A percentile compares a stretch with the other conserved stretches of the same genome.
These are phyloP conservation scores for Cercophora sp. DNA, from an alignment of 495 filamentous ascomycete species.

Conservation along the genomic window DNA sequence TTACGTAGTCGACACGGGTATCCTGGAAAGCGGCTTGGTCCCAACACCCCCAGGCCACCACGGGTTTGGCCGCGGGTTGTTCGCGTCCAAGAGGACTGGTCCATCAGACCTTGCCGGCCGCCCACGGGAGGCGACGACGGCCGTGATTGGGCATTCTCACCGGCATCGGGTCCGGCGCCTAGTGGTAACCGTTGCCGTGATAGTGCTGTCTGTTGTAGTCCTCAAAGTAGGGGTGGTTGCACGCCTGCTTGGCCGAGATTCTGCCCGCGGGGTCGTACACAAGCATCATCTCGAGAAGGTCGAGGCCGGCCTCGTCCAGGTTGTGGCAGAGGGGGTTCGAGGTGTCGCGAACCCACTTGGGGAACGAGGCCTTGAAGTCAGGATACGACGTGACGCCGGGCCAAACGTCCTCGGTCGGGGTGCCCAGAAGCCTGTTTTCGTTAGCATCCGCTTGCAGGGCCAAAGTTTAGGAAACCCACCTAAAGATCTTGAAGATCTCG, in stretches of 20 bases:
- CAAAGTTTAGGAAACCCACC: too few relatives aligned
- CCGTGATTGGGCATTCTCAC: too few relatives aligned
- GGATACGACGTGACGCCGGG: constrained; percentile 96
- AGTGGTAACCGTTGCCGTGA: constrained; percentile 37
- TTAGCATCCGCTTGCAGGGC: too few relatives aligned
- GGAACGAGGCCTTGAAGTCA: constrained; percentile 95
- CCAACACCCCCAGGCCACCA: too few relatives aligned
- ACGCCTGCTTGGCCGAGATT: constrained; percentile 93
- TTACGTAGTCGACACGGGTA: constrained; percentile 14
- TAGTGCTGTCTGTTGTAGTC: constrained; percentile 48
- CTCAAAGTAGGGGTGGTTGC: constrained; percentile 88
- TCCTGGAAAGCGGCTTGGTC: too few relatives aligned
- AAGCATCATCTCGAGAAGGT: constrained; percentile 87
- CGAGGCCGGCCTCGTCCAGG: constrained; percentile 70
- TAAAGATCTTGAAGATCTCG: constrained; percentile 99
- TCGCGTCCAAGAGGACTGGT: too few relatives aligned
- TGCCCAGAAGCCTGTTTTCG: constrained; percentile 84
- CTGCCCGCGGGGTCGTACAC: constrained; percentile 92
- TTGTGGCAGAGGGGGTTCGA: constrained; percentile 47
- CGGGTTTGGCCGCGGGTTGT: too few relatives aligned
- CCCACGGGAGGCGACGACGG: too few relatives aligned
- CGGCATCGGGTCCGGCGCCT: too few relatives aligned
- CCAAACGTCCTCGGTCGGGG: constrained; percentile 83
- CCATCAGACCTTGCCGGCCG: too few relatives aligned
- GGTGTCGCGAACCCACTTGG: constrained; percentile 83